Evolutionary conservation across 495 filamentous ascomycete genomes (phyloP).

Genomic region (Melanomma pulvis-pyrius): DNA sequence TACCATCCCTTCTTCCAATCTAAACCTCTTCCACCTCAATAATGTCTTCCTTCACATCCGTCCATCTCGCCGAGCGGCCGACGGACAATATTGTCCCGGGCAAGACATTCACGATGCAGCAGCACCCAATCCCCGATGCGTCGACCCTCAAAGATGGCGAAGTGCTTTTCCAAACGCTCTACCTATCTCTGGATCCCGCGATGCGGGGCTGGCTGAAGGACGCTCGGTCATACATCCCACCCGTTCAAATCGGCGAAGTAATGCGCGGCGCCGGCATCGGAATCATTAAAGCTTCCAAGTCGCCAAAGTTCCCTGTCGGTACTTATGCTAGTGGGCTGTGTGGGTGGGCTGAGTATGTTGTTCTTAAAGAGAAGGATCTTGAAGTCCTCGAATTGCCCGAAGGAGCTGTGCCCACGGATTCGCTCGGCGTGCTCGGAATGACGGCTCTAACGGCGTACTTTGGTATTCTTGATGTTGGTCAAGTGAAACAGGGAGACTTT

Average conservation of each 20-base stretch:
- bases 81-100: constrained; percentile 49
- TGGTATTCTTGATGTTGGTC: constrained; percentile 62
- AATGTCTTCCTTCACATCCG: constrained; percentile 47
- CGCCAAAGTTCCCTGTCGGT: constrained; percentile 53
- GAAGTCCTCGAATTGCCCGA: constrained; percentile 52
- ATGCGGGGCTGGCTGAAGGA: constrained; percentile 76
- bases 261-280: constrained; percentile 67
- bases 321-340: constrained; percentile 54
- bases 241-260: constrained; percentile 65
- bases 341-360: constrained; percentile 67
- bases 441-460: constrained; percentile 71
- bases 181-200: constrained; percentile 79
- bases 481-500: constrained; percentile 60
- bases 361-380: constrained; percentile 53
- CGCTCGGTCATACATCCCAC: constrained; percentile 66
- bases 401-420: constrained; percentile 58
- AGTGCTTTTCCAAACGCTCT: constrained; percentile 66
- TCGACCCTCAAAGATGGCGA: constrained; percentile 60
- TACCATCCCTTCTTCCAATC: neutral
- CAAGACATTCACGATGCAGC: constrained; percentile 53
- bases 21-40: neutral
- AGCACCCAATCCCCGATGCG: constrained; percentile 48
- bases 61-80: constrained; percentile 57
- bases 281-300: constrained; percentile 53
- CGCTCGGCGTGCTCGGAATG: constrained; percentile 60